phyloP scores from a whole-genome alignment of 2,329 filamentous ascomycete genomes.

The Penicillium brevicompactum region DNA sequence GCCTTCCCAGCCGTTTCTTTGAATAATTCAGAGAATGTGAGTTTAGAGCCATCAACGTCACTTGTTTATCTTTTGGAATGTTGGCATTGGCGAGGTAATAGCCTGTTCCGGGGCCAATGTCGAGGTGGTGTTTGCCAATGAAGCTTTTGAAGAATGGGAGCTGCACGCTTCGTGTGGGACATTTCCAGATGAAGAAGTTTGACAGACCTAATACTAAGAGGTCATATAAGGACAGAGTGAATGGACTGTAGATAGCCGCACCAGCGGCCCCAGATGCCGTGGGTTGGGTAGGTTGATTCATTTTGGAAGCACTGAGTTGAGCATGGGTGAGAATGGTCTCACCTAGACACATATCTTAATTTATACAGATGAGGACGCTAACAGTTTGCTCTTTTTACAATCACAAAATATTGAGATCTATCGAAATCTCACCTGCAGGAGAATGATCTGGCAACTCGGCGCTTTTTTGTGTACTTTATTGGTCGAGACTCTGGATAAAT shows the following conservation, averaged over 20 bases:
- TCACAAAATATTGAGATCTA: no score
- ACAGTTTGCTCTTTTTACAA: no score
- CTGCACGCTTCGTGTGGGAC: background rate
- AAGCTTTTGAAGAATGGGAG: background rate
- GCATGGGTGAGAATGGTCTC: background rate
- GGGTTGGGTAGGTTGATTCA: background rate
- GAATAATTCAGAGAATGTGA: background rate
- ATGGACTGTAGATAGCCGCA: background rate
- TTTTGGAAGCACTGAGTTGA: background rate
- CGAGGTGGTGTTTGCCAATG: conserved; percentile 22
- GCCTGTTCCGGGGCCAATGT: conserved; percentile 35
- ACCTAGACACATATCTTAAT: no score
- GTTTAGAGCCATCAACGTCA: conserved; percentile 30
- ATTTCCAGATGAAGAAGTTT: background rate
- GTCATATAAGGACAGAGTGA: background rate
- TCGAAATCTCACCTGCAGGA: no score
- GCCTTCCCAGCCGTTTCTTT: conserved; percentile 3
- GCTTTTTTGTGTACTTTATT: no score
- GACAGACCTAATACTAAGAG: background rate
- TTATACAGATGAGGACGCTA: no score
- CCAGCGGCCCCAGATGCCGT: background rate
- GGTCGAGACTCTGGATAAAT: no score
- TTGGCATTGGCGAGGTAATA: conserved; percentile 25
- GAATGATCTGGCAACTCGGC: no score
- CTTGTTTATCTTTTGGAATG: conserved; percentile 7